Base-by-base conservation (phyloP, 2,329 filamentous ascomycete species). In the Colletotrichum liaoningense region DNA sequence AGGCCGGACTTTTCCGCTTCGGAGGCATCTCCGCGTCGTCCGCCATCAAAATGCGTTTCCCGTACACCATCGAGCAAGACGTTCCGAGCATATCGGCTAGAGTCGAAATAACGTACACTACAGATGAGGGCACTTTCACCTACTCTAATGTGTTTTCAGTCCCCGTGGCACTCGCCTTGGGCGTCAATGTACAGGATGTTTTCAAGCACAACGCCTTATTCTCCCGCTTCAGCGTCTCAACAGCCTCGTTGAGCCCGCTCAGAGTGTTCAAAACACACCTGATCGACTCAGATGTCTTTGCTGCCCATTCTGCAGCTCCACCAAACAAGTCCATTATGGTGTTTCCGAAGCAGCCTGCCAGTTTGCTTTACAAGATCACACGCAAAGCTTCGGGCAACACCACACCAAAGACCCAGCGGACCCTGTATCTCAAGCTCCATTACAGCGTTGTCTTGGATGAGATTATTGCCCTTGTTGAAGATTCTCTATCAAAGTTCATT, bases 181-280 rank as follows among this genome's bases (percentile, higher is more conserved):
- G 96, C 3, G 97, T 99, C 75, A 98, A 98, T 76, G 97, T 99
- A 6, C 95, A 98, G 78, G 97, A 99, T 77, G 91, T 97, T 33
- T 98, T 98, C 86, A 97, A 98, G 80, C 91, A 94, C 75, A 85
- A 91, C 8, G 88, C 91, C 0, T 87, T 98, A 0, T 97, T 97
- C 79, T 98, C 95, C 0, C 93, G 93, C 11, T 99, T 99, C 81
- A 97, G 94, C 16, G 93, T 99, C 65, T 95, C 94, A 14, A 95
- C 95, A 0, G 93, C 94, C 1, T 94, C 88, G 69, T 81, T 89
- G 28, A 92, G 93, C 35, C 97, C 97, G 0, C 82, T 98, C 11
- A 89, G 93, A 4, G 84, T 99, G 7, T 87, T 93, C 58, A 89
- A 89, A 67, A 94, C 94, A 75, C 88, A 91, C 65, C 88, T 99